phyloP scores from a whole-genome alignment of 495 filamentous ascomycete genomes.

The Aspergillus carlsbadensis region DNA sequence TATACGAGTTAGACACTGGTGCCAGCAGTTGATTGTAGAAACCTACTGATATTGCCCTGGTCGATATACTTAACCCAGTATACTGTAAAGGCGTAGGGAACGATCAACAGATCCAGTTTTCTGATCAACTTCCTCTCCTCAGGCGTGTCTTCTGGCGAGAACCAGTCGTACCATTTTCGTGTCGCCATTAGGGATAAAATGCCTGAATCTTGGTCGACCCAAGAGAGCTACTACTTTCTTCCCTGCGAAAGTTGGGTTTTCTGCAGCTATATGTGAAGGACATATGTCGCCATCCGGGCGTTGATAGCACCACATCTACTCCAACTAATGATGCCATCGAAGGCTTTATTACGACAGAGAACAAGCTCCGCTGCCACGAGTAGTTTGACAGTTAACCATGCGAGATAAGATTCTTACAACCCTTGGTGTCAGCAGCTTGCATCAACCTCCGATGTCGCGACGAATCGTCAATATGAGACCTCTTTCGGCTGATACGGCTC shows the following conservation, averaged over 20 bases:
- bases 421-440: too few relatives aligned
- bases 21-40: neutral
- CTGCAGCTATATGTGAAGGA: neutral
- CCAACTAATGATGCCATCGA: neutral
- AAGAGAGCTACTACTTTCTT: too few relatives aligned
- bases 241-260: neutral
- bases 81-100: neutral
- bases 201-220: too few relatives aligned
- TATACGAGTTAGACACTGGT: neutral
- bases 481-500: neutral
- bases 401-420: too few relatives aligned
- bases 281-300: neutral
- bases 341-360: neutral
- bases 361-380: too few relatives aligned
- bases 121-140: neutral
- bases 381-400: too few relatives aligned
- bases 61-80: conserved; percentile 4
- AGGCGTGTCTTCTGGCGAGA: neutral
- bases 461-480: too few relatives aligned
- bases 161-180: conserved; percentile 7
- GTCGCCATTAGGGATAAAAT: neutral
- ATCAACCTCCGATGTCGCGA: too few relatives aligned
- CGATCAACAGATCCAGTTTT: conserved; percentile 1
- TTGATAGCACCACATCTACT: neutral
- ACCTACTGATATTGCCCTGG: neutral